A percentile compares a stretch with the other conserved stretches of the same genome.
These are phyloP conservation scores for Artemisia argyi DNA, from an alignment of 129 eudicot genomes.

Conservation along the genomic window DNA sequence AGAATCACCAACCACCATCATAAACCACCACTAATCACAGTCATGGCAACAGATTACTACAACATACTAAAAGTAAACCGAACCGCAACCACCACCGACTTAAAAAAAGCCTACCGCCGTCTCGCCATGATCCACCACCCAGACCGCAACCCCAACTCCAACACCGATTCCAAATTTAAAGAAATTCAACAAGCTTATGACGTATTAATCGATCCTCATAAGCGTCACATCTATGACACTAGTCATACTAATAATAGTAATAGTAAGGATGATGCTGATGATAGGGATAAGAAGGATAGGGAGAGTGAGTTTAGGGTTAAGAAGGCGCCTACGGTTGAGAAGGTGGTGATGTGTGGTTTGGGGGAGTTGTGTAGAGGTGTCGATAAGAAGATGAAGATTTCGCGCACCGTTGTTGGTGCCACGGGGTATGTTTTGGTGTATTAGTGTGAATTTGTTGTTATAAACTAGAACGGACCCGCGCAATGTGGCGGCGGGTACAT, in stretches of 20 bases:
- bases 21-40: no score
- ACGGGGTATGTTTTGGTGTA: conserved; percentile 36
- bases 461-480: no score
- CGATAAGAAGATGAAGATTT: conserved; percentile 76
- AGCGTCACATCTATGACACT: conserved; percentile 86
- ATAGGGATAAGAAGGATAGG: conserved; percentile 32
- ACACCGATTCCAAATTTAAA: conserved; percentile 82
- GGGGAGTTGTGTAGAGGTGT: conserved; percentile 67
- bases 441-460: no score
- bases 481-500: no score
- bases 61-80: conserved; percentile 80
- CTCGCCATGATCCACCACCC: conserved; percentile 84
- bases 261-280: conserved; percentile 36
- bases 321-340: conserved; percentile 77
- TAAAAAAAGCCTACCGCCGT: conserved; percentile 70
- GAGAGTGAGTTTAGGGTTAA: conserved; percentile 33
- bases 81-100: conserved; percentile 80
- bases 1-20: no score
- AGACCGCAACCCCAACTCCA: conserved; percentile 47
- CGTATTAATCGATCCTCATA: conserved; percentile 78
- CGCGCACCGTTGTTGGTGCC: conserved; percentile 47
- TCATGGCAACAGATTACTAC: conserved; percentile 82
- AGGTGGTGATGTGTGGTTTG: conserved; percentile 52
- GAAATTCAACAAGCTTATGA: conserved; percentile 87
- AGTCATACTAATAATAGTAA: conserved; percentile 18